A percentile compares a stretch with the other conserved stretches of the same genome.
These are phyloP conservation scores for Colletotrichum plurivorum DNA, from an alignment of 2,329 filamentous ascomycete genomes.

Conservation along the genomic window DNA sequence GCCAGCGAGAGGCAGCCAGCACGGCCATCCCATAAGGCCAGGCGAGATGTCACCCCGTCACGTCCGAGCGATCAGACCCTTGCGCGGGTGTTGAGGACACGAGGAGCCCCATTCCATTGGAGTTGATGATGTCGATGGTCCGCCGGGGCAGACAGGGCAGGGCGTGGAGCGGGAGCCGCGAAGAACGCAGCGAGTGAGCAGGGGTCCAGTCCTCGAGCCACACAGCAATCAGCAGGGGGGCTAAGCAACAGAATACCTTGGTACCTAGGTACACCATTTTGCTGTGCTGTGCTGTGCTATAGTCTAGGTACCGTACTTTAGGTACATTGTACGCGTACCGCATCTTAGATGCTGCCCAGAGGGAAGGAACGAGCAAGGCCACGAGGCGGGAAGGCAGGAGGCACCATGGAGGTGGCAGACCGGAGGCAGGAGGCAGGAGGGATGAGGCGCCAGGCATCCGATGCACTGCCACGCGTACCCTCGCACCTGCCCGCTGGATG, in stretches of 20 bases:
- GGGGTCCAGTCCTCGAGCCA: too few relatives aligned
- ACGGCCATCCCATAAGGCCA: not conserved
- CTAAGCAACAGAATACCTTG: too few relatives aligned
- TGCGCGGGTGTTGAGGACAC: slow-evolving; percentile 18
- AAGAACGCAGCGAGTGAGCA: too few relatives aligned
- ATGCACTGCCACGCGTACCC: slow-evolving; percentile 30
- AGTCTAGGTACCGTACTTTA: too few relatives aligned
- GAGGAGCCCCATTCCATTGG: slow-evolving; percentile 6
- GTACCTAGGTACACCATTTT: too few relatives aligned
- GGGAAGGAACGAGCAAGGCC: not conserved
- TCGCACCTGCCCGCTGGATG: too few relatives aligned
- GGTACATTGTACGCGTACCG: too few relatives aligned
- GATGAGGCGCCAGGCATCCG: slow-evolving; percentile 30
- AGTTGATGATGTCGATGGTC: slow-evolving; percentile 20
- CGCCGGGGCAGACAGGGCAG: not conserved
- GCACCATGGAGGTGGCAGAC: too few relatives aligned
- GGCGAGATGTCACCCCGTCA: slow-evolving; percentile 11
- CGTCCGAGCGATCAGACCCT: slow-evolving; percentile 22
- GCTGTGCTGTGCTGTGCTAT: too few relatives aligned
- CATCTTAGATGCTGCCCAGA: too few relatives aligned
- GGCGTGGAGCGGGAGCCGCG: too few relatives aligned
- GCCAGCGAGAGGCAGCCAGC: slow-evolving; percentile 36
- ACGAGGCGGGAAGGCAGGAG: not conserved
- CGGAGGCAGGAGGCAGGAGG: not conserved
- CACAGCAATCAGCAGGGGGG: too few relatives aligned